A percentile compares a stretch with the other conserved stretches of the same genome.
phyloP scores from a whole-genome alignment of 805 yeast genomes.

The Blastobotrys attinorum region DNA sequence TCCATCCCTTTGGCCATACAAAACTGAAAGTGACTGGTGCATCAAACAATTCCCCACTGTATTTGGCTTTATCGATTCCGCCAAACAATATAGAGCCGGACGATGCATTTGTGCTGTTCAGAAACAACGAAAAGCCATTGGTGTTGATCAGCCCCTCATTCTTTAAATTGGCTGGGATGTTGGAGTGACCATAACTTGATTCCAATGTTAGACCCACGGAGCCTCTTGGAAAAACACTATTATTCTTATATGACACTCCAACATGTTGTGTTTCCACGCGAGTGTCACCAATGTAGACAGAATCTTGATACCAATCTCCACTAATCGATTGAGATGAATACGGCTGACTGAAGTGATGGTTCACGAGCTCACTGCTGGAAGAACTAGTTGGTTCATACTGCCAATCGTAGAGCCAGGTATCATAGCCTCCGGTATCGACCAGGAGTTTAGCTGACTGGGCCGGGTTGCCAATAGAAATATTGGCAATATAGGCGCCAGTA shows the following conservation, averaged over 20 bases:
- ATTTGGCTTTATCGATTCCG: constrained; percentile 38
- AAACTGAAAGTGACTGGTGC: constrained; percentile 29
- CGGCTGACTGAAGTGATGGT: constrained; percentile 18
- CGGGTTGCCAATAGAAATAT: constrained; percentile 47
- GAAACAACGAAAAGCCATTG: constrained; percentile 53
- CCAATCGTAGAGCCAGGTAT: constrained; percentile 44
- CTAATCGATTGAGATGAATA: constrained; percentile 33
- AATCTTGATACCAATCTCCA: constrained; percentile 56
- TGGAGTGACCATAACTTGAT: constrained; percentile 32
- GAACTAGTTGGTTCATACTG: constrained; percentile 11
- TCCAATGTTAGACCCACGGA: constrained; percentile 24
- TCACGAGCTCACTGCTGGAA: constrained; percentile 17
- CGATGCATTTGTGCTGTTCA: constrained; percentile 34
- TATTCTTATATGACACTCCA: too few species aligned
- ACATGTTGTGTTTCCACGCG: constrained; percentile 29
- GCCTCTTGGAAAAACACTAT: too few species aligned
- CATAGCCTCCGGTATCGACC: constrained; percentile 64
- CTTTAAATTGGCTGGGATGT: constrained; percentile 52
- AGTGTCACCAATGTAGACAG: constrained; percentile 40
- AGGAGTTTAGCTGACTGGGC: constrained; percentile 43
- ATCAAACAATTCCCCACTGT: constrained; percentile 33
- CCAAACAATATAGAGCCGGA: constrained; percentile 36
- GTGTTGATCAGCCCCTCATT: constrained; percentile 46
- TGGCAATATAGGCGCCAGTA: constrained; percentile 6
- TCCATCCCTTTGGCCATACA: too few species aligned